Evolutionary conservation across 1,139 yeast species (phyloP), one percentile per base, ranked within the genome.

Genomic region (Candida tetrigidarum): DNA sequence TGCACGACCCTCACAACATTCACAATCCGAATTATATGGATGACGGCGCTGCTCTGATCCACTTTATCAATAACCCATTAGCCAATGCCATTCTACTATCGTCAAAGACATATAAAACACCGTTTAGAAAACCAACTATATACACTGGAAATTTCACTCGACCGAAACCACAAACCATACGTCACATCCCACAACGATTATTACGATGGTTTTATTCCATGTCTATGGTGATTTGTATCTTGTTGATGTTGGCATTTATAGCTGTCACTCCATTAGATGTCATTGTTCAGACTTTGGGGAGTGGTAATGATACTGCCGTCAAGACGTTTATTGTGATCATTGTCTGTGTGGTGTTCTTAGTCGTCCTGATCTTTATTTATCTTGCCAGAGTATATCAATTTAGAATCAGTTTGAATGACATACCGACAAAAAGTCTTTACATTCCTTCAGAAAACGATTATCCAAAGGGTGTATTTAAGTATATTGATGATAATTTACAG

Each of bases 201-300:
- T 60, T 77, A 47, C 61, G 62, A 47, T 79, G 83, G 83, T 63
- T 81, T 23, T 83, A 83, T 57, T 76, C 83, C 37, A 67, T 78
- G 37, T 80, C 89, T 12, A 67, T 82, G 45, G 65, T 76, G 15
- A 58, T 83, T n/a, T 67, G 81, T 34, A 58, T 81, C 36, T 54
- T 80, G 3, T 56, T 83, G 22, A 68, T 81, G 39, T 58, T 81
- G 27, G 86, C 81, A 2, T 77, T 87, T 47, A 68, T 84, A 9
- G 70, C 84, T 3, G 87, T 84, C 6, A 77, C 91, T 0, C 91
- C 91, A 1, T 74, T 86, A n/a, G 96, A 88, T 63, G 83, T 86
- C 39, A 77, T 86, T 49, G 80, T 80, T 1, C 92, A 85, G 62
- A 83, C 92, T 2, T 45, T 51, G 23, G 62, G 77, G 1, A 69